A percentile compares a stretch with the other conserved stretches of the same genome.
These are phyloP conservation scores for Hygrophoropsis aurantiaca DNA, from an alignment of 768 basidiomycete genomes.

Conservation along the genomic window DNA sequence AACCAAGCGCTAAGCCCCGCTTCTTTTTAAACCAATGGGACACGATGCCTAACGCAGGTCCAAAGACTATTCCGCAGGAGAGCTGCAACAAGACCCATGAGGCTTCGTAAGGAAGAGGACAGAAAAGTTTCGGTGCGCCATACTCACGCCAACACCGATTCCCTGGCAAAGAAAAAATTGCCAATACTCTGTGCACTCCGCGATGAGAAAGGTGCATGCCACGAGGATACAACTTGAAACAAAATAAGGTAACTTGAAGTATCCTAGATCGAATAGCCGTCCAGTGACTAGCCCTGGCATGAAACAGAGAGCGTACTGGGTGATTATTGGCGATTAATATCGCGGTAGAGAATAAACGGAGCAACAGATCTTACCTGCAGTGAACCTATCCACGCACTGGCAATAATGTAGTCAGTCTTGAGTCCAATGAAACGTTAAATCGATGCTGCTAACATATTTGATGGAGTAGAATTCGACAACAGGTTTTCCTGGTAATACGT, in stretches of 20 bases:
- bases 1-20: conserved; percentile 57
- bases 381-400: conserved; percentile 80
- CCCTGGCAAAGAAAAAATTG: conserved; percentile 79
- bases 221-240: conserved; percentile 51
- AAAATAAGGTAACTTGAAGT: conserved; percentile 52
- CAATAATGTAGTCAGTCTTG: not conserved
- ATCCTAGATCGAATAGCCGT: conserved; percentile 72
- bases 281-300: conserved; percentile 63
- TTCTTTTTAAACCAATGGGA: conserved; percentile 74
- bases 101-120: not conserved
- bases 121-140: not conserved
- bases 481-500: conserved; percentile 61
- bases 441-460: conserved; percentile 52
- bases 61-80: conserved; percentile 59
- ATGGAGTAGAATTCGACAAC: conserved; percentile 50
- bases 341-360: not conserved
- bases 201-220: conserved; percentile 59
- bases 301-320: conserved; percentile 62
- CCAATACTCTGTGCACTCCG: conserved; percentile 75
- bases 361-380: conserved; percentile 47
- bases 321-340: not conserved
- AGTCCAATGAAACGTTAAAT: not conserved
- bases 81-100: conserved; percentile 15
- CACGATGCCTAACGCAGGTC: conserved; percentile 56
- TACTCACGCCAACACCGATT: conserved; percentile 58